These are phyloP conservation scores for Mycena sanguinolenta DNA, from an alignment of 768 basidiomycete genomes.

Conservation along the genomic window DNA sequence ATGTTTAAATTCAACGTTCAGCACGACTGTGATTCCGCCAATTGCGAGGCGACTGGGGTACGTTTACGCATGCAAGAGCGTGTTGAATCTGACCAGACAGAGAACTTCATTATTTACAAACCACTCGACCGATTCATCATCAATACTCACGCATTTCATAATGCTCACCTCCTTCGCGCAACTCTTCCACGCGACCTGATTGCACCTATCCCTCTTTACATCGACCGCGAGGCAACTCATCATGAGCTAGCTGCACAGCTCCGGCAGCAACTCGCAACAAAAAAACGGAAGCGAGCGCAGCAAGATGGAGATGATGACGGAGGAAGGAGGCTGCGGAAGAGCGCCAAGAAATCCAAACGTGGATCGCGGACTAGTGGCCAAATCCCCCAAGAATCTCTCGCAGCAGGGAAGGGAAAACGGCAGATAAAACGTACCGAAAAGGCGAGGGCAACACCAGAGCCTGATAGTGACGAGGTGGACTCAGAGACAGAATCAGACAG, in stretches of 20 bases:
- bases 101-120: constrained; percentile 29
- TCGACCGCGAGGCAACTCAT: not conserved
- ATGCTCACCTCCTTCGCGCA: constrained; percentile 25
- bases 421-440: too few species aligned
- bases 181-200: constrained; percentile 12
- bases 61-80: constrained; percentile 36
- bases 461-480: too few species aligned
- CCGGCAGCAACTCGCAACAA: not conserved
- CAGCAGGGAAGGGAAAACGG: too few species aligned
- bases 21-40: constrained; percentile 8
- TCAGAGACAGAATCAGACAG: too few species aligned
- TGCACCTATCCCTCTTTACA: constrained; percentile 16
- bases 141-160: too few species aligned
- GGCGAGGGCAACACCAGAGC: too few species aligned
- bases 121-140: constrained; percentile 35
- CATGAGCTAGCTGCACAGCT: constrained; percentile 5
- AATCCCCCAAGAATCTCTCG: too few species aligned
- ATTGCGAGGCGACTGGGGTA: constrained; percentile 28
- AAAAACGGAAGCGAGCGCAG: not conserved
- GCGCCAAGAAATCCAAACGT: too few species aligned
- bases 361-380: too few species aligned
- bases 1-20: constrained; percentile 35
- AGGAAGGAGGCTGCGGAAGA: too few species aligned
- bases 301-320: too few species aligned
- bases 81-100: constrained; percentile 12